Evolutionary conservation across 1,284 basidiomycete genomes (phyloP).

Genomic region (Sphagnurus paluster): DNA sequence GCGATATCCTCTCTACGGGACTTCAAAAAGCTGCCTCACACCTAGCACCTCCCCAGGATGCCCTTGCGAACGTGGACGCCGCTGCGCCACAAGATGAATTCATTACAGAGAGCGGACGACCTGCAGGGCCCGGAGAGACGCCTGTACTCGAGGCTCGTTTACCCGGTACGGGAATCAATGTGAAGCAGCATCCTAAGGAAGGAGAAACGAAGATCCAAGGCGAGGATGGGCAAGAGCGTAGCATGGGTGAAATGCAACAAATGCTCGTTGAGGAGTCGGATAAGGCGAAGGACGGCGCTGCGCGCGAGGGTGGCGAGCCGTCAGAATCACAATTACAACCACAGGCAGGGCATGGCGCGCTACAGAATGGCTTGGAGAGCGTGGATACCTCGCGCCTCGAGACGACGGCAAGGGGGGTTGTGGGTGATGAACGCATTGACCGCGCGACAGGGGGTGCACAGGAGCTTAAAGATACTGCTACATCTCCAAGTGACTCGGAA

Average conservation of each 20-base stretch:
- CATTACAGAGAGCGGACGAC: conserved; percentile 47
- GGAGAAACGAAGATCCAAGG: conserved; percentile 32
- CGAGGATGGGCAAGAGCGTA: conserved; percentile 30
- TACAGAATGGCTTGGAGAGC: conserved; percentile 2
- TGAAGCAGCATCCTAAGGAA: conserved; percentile 46
- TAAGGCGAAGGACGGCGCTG: conserved; percentile 11
- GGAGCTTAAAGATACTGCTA: conserved; percentile 3
- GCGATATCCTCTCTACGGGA: conserved; percentile 82
- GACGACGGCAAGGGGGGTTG: conserved; percentile 26
- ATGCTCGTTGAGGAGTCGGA: conserved; percentile 29
- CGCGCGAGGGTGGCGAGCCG: not conserved
- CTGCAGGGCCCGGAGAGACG: conserved; percentile 42
- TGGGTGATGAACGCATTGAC: conserved; percentile 27
- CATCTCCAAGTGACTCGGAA: conserved; percentile 21
- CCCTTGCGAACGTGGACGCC: conserved; percentile 68
- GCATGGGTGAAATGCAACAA: conserved; percentile 25
- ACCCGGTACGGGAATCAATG: conserved; percentile 40
- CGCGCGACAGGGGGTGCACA: conserved; percentile 2
- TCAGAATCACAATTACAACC: too few species aligned
- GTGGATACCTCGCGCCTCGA: conserved; percentile 21
- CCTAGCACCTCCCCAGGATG: conserved; percentile 69
- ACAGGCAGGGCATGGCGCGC: conserved; percentile 1
- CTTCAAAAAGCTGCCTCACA: conserved; percentile 75
- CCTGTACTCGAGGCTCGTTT: conserved; percentile 53
- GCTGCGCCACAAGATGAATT: conserved; percentile 67